A percentile compares a stretch with the other conserved stretches of the same genome.
Conservation (phyloP, 140 eudicot genomes). For the Ambrosia hybrid region DNA sequence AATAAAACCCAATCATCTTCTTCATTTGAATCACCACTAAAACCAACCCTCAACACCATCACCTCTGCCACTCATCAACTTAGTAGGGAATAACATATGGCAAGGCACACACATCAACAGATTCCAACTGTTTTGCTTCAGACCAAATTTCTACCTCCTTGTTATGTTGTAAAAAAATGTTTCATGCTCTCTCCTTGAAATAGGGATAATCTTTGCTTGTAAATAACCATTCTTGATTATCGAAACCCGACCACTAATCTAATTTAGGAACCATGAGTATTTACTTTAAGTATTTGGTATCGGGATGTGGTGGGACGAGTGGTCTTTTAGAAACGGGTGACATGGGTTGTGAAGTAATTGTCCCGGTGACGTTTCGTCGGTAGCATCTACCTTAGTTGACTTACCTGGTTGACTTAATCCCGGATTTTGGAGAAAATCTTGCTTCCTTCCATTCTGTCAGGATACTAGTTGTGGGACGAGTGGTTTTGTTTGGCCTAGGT, state of each 20-base stretch:
- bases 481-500: slow-evolving; percentile 53
- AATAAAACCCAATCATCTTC: too few relatives aligned
- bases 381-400: too few relatives aligned
- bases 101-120: too few relatives aligned
- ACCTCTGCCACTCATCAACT: too few relatives aligned
- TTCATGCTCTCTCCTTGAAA: slow-evolving; percentile 3
- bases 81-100: too few relatives aligned
- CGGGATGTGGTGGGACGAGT: slow-evolving; percentile 48
- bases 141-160: too few relatives aligned
- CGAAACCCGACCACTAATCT: too few relatives aligned
- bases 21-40: too few relatives aligned
- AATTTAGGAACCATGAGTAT: slow-evolving; percentile 45
- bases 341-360: slow-evolving; percentile 26
- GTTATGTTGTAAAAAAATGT: neutral
- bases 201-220: slow-evolving; percentile 25
- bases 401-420: slow-evolving; percentile 28
- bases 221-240: too few relatives aligned
- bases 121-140: too few relatives aligned
- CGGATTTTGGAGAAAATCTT: slow-evolving; percentile 37
- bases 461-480: slow-evolving; percentile 41
- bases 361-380: slow-evolving; percentile 47
- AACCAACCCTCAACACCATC: too few relatives aligned
- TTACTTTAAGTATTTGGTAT: slow-evolving; percentile 43
- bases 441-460: slow-evolving; percentile 55
- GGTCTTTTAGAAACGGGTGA: slow-evolving; percentile 19